These are phyloP conservation scores for Xylariaceae sp. DNA, from an alignment of 2,329 filamentous ascomycete genomes.

Conservation along the genomic window DNA sequence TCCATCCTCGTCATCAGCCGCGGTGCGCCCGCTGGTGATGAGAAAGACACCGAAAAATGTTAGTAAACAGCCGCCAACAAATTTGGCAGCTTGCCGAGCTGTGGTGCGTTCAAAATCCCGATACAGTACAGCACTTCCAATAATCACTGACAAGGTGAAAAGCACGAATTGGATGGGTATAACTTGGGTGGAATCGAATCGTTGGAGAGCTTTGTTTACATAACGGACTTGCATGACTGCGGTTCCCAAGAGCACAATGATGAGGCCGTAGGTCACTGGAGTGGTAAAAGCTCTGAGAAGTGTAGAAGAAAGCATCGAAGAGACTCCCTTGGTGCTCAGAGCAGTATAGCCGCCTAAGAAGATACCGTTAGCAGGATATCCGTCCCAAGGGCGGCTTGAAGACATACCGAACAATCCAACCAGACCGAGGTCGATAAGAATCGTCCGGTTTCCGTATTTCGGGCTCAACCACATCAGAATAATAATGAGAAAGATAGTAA, in stretches of 20 bases:
- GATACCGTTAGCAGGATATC: slow-evolving; percentile 5
- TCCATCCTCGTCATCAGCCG: slow-evolving; percentile 55
- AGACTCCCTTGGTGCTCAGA: slow-evolving; percentile 91
- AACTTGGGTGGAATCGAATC: slow-evolving; percentile 95
- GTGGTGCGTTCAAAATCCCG: slow-evolving; percentile 88
- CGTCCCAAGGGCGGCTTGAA: background rate
- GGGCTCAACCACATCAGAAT: slow-evolving; percentile 78
- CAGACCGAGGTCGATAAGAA: slow-evolving; percentile 87
- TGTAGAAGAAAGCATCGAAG: slow-evolving; percentile 88
- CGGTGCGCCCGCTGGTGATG: slow-evolving; percentile 80
- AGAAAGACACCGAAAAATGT: slow-evolving; percentile 97
- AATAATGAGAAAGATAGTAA: slow-evolving; percentile 70
- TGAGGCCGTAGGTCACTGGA: slow-evolving; percentile 83
- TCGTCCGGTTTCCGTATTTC: slow-evolving; percentile 77
- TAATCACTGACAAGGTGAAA: slow-evolving; percentile 92
- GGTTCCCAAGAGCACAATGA: slow-evolving; percentile 73
- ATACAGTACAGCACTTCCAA: slow-evolving; percentile 89
- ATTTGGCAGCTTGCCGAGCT: slow-evolving; percentile 70
- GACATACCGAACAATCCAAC: slow-evolving; percentile 84
- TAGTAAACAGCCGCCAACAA: slow-evolving; percentile 82
- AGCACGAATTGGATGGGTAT: slow-evolving; percentile 97
- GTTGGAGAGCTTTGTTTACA: slow-evolving; percentile 80
- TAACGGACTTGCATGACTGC: slow-evolving; percentile 97
- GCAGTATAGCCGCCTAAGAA: slow-evolving; percentile 84
- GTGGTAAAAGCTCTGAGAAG: slow-evolving; percentile 86